These are phyloP conservation scores for Musa itinerans DNA, from an alignment of 176 grass and related monocot genomes.

Conservation along the genomic window DNA sequence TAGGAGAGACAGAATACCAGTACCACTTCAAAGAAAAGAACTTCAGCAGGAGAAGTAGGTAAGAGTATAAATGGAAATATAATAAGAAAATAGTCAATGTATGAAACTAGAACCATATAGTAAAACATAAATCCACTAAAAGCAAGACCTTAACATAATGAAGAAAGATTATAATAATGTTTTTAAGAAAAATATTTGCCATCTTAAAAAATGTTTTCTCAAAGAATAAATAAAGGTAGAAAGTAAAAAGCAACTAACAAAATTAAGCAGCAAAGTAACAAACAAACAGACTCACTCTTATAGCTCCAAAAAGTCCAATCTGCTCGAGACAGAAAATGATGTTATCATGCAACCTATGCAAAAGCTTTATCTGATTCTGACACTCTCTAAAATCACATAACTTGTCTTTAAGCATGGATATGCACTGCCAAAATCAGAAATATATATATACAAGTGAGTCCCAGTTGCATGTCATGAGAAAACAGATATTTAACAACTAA, in stretches of 20 bases:
- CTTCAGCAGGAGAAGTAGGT: no score
- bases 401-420: slow-evolving; percentile 40
- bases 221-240: not conserved
- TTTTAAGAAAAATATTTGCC: no score
- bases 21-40: no score
- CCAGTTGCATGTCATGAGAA: not conserved
- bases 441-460: slow-evolving; percentile 1
- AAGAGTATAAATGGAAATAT: no score
- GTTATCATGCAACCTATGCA: slow-evolving; percentile 64
- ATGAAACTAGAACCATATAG: no score
- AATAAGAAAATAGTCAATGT: no score
- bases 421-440: slow-evolving; percentile 44
- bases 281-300: slow-evolving; percentile 35
- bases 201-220: not conserved
- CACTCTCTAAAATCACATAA: slow-evolving; percentile 47
- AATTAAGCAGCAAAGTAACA: not conserved
- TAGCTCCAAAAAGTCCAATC: slow-evolving; percentile 74
- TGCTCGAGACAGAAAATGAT: slow-evolving; percentile 80
- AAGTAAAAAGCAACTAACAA: not conserved
- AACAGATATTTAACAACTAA: slow-evolving; percentile 18
- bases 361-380: slow-evolving; percentile 57
- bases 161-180: no score
- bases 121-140: no score
- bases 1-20: no score
- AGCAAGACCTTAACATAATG: no score